Evolutionary conservation across 2,329 filamentous ascomycete genomes (phyloP).

Genomic region (Epichloe amarillans): DNA sequence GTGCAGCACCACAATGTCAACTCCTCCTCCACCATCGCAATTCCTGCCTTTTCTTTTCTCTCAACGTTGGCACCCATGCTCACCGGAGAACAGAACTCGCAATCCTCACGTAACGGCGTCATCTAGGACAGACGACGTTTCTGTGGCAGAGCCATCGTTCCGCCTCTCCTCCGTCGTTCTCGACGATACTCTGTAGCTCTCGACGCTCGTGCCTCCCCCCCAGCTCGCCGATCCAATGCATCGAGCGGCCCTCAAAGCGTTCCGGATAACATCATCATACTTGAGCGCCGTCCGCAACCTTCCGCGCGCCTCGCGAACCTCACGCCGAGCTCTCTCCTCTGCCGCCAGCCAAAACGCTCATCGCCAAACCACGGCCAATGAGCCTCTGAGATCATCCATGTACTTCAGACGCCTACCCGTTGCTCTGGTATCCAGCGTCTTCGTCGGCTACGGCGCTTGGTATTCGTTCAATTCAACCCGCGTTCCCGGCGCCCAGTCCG

Average conservation of each 20-base stretch:
- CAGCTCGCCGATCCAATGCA: conserved; percentile 43
- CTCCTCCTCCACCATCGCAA: too few relatives aligned
- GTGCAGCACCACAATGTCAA: not conserved
- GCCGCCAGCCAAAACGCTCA: conserved; percentile 9
- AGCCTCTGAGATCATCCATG: conserved; percentile 57
- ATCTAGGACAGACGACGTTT: not conserved
- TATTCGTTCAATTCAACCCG: conserved; percentile 48
- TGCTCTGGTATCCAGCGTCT: conserved; percentile 53
- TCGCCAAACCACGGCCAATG: conserved; percentile 28
- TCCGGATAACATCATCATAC: conserved; percentile 55
- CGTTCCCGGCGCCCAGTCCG: conserved; percentile 17
- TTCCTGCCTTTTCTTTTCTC: not conserved
- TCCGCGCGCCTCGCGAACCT: conserved; percentile 25
- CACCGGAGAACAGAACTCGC: not conserved
- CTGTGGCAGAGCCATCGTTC: not conserved
- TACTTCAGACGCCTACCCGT: conserved; percentile 55
- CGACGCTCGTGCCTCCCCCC: not conserved
- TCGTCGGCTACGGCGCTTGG: conserved; percentile 63
- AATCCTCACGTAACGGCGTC: not conserved
- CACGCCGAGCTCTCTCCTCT: conserved; percentile 27
- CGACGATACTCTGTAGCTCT: not conserved
- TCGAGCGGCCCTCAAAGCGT: conserved; percentile 54
- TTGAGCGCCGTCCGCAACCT: conserved; percentile 48
- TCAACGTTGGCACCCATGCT: not conserved
- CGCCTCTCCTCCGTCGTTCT: not conserved